Evolutionary conservation across 139 green algal species (phyloP), one percentile per base, ranked within the genome.

Genomic region (Pycnococcus provasolii): DNA sequence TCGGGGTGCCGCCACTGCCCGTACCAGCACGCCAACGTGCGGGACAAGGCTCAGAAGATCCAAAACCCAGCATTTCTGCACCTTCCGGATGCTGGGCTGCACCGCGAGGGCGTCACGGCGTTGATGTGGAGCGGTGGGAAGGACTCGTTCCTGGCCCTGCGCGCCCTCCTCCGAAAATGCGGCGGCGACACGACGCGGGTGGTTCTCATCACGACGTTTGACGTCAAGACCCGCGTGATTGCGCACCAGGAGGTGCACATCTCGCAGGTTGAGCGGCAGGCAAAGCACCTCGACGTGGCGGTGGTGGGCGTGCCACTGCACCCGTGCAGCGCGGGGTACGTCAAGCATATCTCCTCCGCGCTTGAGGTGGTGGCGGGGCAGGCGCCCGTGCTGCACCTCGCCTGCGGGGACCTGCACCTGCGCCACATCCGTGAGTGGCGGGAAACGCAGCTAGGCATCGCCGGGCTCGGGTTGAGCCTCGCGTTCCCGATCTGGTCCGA

Each of bases 371-470:
- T 48, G 58, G 41, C 4, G 9, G 9, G 48, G 48, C 48, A 11
- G 11, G 9, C 11, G 48, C 48, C 48, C 48, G 48, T 55, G 9
- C 48, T 9, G 48, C 9, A 55, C 48, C 4, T 64, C 58, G 58
- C 58, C 4, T 64, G 58, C 58, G 58, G 58, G 6, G 58, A 64
- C 58, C 58, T 64, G 58, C 58, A 64, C 58, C 58, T 64, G 5
- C 37, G 3, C 37, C 58, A 46, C 8, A 46, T 46, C 4, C 40
- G 42, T 11, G 4, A 46, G 58, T 64, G 58, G 58, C 37, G 58
- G n/a, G 58, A 64, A 40, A 40, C 5, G 58, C 4, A 5, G 4
- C 8, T 64, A 4, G 58, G 58, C 39, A 9, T 9, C 48, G 8
- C 4, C 13, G 53, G 6, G 53, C n/a, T 64, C 13, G 58, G 58